Conservation (phyloP, 2,329 filamentous ascomycete genomes). For the Pseudogymnoascus sp. region DNA sequence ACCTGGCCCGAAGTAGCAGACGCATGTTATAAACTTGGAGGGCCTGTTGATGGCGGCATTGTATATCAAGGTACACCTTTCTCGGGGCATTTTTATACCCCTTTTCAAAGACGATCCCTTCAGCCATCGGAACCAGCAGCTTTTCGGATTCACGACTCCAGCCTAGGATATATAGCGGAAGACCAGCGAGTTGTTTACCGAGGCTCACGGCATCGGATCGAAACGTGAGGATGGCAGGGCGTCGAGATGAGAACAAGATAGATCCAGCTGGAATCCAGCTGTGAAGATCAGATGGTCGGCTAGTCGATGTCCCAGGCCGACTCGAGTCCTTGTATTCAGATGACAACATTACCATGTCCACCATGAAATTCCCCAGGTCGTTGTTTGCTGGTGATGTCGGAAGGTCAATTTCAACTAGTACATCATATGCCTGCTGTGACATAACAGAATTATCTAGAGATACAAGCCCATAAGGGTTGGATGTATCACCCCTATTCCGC, state of each 20-base stretch:
- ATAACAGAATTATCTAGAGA: conserved; percentile 45
- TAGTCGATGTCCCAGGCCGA: conserved; percentile 13
- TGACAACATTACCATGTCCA: conserved; percentile 65
- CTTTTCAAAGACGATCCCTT: conserved; percentile 57
- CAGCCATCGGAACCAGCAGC: conserved; percentile 64
- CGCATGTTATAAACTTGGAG: conserved; percentile 70
- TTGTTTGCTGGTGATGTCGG: conserved; percentile 73
- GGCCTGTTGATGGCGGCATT: conserved; percentile 37
- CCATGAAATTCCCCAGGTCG: conserved; percentile 86
- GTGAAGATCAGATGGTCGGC: conserved; percentile 24
- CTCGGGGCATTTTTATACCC: conserved; percentile 38
- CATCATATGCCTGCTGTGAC: conserved; percentile 74
- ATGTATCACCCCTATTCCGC: conserved; percentile 31
- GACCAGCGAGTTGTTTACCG: conserved; percentile 51
- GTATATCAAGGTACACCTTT: conserved; percentile 39
- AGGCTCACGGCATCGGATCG: conserved; percentile 60
- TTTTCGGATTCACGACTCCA: conserved; percentile 56
- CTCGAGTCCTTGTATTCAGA: conserved; percentile 31
- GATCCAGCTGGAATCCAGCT: conserved; percentile 21
- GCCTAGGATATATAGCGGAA: conserved; percentile 64
- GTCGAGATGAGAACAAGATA: conserved; percentile 56
- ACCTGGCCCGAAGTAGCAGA: conserved; percentile 64
- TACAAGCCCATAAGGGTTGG: conserved; percentile 28
- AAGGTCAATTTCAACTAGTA: conserved; percentile 66
- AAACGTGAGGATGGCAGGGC: conserved; percentile 75